Percentiles rank a stretch among this genome's conserved stretches.
Conservation (phyloP, 139 green algal species). For the Bryopsis sp. region DNA sequence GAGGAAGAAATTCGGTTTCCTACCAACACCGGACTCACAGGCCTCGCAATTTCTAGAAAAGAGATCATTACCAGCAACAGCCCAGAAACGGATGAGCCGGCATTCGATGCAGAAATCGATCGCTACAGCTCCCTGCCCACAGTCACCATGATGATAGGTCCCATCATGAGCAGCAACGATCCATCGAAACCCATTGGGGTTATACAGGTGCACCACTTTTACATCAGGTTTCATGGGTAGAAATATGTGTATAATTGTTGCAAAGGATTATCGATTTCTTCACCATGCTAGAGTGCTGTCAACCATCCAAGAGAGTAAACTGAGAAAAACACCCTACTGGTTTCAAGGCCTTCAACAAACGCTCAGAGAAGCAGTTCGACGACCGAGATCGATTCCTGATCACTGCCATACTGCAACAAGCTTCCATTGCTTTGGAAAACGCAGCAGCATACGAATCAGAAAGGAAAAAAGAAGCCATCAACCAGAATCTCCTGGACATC, state of each 20-base stretch:
- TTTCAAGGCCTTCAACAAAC: slow-evolving; percentile 4
- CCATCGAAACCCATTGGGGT: background rate
- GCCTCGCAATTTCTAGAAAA: background rate
- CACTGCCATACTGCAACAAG: background rate
- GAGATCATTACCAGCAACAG: background rate
- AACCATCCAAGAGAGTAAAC: no score
- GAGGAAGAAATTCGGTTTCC: background rate
- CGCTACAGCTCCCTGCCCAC: slow-evolving; percentile 2
- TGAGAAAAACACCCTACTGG: no score
- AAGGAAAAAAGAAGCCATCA: background rate
- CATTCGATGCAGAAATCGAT: background rate
- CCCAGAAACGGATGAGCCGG: background rate
- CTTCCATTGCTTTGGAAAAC: background rate
- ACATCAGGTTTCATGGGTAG: no score
- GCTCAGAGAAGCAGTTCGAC: background rate
- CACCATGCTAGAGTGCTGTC: no score
- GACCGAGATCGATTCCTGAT: background rate
- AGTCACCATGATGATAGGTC: background rate
- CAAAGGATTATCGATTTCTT: no score
- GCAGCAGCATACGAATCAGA: background rate
- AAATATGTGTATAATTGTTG: no score
- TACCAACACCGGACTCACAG: background rate
- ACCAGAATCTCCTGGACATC: background rate
- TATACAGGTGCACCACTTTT: background rate
- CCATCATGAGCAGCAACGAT: background rate